Evolutionary conservation across 2,329 filamentous ascomycete species (phyloP), one percentile per base, ranked within the genome.

Genomic region (Venturia aucupariae): DNA sequence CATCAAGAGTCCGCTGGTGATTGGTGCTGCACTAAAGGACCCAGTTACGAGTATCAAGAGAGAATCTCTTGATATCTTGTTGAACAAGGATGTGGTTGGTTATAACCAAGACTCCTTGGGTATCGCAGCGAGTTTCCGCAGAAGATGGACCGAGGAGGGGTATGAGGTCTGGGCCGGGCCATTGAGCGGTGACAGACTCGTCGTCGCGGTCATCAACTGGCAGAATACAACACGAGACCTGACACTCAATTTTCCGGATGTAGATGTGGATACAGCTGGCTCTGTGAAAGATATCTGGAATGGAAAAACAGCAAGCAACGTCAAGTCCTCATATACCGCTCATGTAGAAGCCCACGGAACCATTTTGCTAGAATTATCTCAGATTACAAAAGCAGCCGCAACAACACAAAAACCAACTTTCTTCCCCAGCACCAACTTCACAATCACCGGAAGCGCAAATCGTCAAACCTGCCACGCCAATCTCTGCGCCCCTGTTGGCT

Each of bases 81-180:
- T 74, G 60, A 80, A 81, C 67, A 77, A 79, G 0, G 79, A 79
- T 48, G 74, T 81, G 65, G 72, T 82, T 44, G 79, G 79, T 19
- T 71, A 82, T 65, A 79, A 75, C 65, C 80, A 82, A 66, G 80
- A 82, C 66, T 77, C 7, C 74, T 66, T 79, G 5, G 75, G 55
- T 60, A 19, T 38, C 19, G 55, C 55, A n/a, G 55, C 38, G 27
- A 38, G 32, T 17, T 60, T 38, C 22, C 32, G 38, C n/a, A 38
- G 32, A 22, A 41, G 38, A 41, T 41, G 32, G 32, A 60, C 32
- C 1, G 55, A 60, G 27, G 55, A 60, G 38, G 46, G 24, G 15
- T 60, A 60, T n/a, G 32, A 60, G 38, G 15, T 60, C 8, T 60
- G 55, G 55, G 55, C 55, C 19, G 55, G 55, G 30, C 55, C 55